Percentiles rank a stretch among this genome's conserved stretches.
Evolutionary conservation across 345 rosid species (phyloP).

Genomic region (Raphanus raphanistrum): DNA sequence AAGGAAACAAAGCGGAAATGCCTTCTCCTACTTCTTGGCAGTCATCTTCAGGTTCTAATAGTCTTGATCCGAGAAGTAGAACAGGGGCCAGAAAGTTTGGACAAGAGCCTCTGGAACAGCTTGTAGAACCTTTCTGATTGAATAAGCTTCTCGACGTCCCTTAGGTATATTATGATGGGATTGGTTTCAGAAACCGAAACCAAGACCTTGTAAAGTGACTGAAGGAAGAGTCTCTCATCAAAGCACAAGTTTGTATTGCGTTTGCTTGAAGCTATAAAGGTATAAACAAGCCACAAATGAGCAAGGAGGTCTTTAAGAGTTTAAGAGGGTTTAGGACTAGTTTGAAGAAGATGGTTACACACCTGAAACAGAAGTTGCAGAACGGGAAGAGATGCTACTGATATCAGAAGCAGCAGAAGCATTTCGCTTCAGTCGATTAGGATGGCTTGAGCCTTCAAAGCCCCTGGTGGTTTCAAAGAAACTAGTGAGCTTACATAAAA

Average conservation of each 20-base stretch:
- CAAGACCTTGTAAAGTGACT: constrained; percentile 92
- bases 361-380: constrained; percentile 51
- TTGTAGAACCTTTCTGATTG: constrained; percentile 74
- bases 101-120: constrained; percentile 64
- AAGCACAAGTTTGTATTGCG: constrained; percentile 74
- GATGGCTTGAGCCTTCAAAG: constrained; percentile 50
- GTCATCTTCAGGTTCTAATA: constrained; percentile 68
- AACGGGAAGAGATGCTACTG: constrained; percentile 58
- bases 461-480: constrained; percentile 41
- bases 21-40: constrained; percentile 67
- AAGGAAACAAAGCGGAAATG: constrained; percentile 68
- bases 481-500: constrained; percentile 4
- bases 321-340: not conserved
- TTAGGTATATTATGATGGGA: constrained; percentile 72
- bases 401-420: constrained; percentile 75
- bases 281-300: constrained; percentile 18
- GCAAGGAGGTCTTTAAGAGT: not conserved
- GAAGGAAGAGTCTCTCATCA: constrained; percentile 76
- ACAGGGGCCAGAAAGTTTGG: constrained; percentile 79
- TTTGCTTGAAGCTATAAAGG: constrained; percentile 51
- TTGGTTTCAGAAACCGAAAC: constrained; percentile 64
- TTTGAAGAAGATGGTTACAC: not conserved
- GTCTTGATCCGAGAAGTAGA: constrained; percentile 80
- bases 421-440: constrained; percentile 62
- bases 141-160: constrained; percentile 82